Base-by-base conservation (phyloP, 192 early-diverging fungal species). In the Chytriomyces sp. region DNA sequence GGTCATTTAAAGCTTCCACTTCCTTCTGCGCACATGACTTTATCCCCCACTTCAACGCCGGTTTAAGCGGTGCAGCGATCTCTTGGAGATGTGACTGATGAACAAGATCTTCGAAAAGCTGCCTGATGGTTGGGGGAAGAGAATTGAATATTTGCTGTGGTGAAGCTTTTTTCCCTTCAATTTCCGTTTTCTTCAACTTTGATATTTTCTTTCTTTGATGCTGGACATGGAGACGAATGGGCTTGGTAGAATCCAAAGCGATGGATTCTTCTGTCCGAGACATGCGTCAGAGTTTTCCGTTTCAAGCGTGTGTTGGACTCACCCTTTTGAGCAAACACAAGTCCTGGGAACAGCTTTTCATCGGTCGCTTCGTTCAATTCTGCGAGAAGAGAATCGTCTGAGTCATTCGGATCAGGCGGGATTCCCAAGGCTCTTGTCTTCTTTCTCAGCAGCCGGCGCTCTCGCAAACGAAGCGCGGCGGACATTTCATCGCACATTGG, bases 391-490 rank as follows among this genome's bases (percentile, higher is more conserved):
- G 78, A 79, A 67, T 79, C 78, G 60, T 79, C 78, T 9, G 78
- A 79, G 64, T 79, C 78, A 24, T 79, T 79, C 45, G 78, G 78
- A 53, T 79, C 78, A 11, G 72, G 78, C 6, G 78, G 78, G 7
- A 79, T 65, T 18, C 78, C 78, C 20, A 65, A 23, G 5, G 64
- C 64, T 44, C 78, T 16, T 23, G 49, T 72, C 49, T 63, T 64
- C n/a, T 72, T 23, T 6, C 78, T 6, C 71, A 45, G 53, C 10
- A 74, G 26, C 18, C 78, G 50, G 6, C 78, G 78, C 44, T 79
- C 78, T 24, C 78, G 45, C 20, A 79, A 48, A 44, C 8, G 53
- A 18, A 77, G 68, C 18, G 67, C 68, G 13, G 23, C 45, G 10
- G n/a, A 8, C 45, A 72, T 5, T 10, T 72, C 69, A 60, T 53